Percentiles rank a stretch among this genome's conserved stretches.
Conservation (phyloP, 75 land plant species). For the Pinus tabuliformis region DNA sequence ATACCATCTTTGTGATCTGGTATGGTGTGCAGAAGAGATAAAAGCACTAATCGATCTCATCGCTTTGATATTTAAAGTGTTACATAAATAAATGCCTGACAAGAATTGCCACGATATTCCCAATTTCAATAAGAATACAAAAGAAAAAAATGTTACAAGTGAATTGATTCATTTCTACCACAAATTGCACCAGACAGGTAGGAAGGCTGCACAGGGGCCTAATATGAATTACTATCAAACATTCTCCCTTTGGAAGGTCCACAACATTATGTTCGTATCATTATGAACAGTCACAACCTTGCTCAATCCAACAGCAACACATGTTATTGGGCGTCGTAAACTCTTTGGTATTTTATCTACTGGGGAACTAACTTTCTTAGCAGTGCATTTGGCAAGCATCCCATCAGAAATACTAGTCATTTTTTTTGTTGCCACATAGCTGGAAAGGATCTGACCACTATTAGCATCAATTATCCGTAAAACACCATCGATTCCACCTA, state of each 20-base stretch:
- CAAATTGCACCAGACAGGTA: neutral
- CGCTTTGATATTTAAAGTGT: neutral
- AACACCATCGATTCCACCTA: conserved; percentile 81
- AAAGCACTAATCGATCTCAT: neutral
- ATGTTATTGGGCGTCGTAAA: conserved; percentile 52
- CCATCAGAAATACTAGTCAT: conserved; percentile 3
- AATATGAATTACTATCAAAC: neutral
- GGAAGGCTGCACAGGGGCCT: too few relatives aligned
- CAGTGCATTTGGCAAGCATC: conserved; percentile 4
- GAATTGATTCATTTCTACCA: neutral
- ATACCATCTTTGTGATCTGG: neutral
- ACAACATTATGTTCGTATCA: conserved; percentile 52
- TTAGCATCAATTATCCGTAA: conserved; percentile 57
- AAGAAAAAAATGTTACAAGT: neutral
- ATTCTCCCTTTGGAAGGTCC: conserved; percentile 42
- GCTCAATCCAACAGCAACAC: conserved; percentile 72
- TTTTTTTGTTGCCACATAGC: conserved; percentile 25
- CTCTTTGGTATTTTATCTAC: conserved; percentile 34
- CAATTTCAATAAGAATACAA: neutral
- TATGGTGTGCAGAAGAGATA: neutral
- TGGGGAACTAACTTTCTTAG: conserved; percentile 25
- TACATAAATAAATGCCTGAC: neutral
- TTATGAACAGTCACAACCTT: conserved; percentile 78
- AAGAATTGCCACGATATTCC: neutral
- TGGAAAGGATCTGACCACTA: conserved; percentile 48